Percentiles rank a stretch among this genome's conserved stretches.
phyloP scores from a whole-genome alignment of 805 yeast genomes.

The Kodamaea hsintzibuensis region DNA sequence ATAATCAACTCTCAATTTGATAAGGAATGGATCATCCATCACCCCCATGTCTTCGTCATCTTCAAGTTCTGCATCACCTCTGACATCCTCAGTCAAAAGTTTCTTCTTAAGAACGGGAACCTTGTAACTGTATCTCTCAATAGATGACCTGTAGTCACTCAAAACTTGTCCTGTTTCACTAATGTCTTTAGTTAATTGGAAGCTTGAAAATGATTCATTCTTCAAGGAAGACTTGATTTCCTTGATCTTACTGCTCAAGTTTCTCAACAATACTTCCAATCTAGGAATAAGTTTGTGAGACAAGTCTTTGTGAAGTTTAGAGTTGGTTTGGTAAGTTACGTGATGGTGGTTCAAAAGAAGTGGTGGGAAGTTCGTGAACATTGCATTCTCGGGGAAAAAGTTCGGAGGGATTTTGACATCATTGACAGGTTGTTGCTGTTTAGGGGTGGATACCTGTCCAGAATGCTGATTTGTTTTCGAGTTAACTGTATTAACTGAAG shows the following conservation, averaged over 20 bases:
- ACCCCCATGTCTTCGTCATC: conserved; percentile 28
- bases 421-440: conserved; percentile 10
- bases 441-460: not conserved
- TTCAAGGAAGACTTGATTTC: conserved; percentile 41
- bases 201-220: conserved; percentile 43
- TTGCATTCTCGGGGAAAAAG: conserved; percentile 25
- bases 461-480: not conserved
- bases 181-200: conserved; percentile 41
- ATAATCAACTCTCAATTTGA: conserved; percentile 40
- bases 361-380: conserved; percentile 31
- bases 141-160: conserved; percentile 29
- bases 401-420: conserved; percentile 24
- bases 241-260: conserved; percentile 39
- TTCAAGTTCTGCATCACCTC: conserved; percentile 18
- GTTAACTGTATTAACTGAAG: conserved; percentile 10
- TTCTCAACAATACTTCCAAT: conserved; percentile 35
- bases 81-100: conserved; percentile 17
- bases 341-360: conserved; percentile 38
- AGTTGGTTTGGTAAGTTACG: conserved; percentile 24
- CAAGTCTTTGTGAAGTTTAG: conserved; percentile 34
- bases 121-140: conserved; percentile 35
- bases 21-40: conserved; percentile 42
- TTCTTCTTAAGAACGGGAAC: conserved; percentile 35
- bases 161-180: conserved; percentile 60
- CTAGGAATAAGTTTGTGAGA: conserved; percentile 34